phyloP scores from a whole-genome alignment of 495 filamentous ascomycete genomes.

The Aspergillus avenaceus region DNA sequence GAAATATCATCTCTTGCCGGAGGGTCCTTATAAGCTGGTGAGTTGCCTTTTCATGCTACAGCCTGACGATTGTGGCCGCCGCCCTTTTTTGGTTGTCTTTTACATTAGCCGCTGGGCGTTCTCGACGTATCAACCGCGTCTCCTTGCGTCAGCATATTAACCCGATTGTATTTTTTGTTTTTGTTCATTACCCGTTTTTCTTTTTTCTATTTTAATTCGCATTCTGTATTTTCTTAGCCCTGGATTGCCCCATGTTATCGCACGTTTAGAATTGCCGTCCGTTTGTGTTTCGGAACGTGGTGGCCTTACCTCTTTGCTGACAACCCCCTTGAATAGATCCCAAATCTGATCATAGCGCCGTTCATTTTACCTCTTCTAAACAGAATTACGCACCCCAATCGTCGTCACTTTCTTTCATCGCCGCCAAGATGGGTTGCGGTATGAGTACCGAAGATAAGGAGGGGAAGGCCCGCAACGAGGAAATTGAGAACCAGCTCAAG shows the following conservation, averaged over 20 bases:
- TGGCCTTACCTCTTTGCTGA: constrained; percentile 20
- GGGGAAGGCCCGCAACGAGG: constrained; percentile 98
- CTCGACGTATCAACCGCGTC: constrained; percentile 9
- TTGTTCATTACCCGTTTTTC: not conserved
- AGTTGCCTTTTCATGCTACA: not conserved
- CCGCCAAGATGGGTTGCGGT: constrained; percentile 93
- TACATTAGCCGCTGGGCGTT: no score
- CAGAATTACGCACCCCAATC: not conserved
- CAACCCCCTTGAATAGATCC: constrained; percentile 6
- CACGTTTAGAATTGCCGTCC: constrained; percentile 12
- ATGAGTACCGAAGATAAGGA: constrained; percentile 99
- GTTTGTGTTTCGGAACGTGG: constrained; percentile 8
- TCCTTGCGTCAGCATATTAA: constrained; percentile 18
- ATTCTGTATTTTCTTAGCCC: not conserved
- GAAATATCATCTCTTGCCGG: constrained; percentile 4
- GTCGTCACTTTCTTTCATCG: constrained; percentile 14
- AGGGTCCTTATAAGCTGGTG: no score
- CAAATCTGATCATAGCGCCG: not conserved
- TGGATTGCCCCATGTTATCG: not conserved
- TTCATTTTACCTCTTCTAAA: constrained; percentile 6
- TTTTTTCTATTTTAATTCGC: constrained; percentile 5
- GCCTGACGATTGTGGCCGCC: no score
- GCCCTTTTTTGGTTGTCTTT: no score
- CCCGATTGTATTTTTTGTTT: not conserved
- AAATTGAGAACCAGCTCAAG: constrained; percentile 98